phyloP scores from a whole-genome alignment of 331 rosid species.

The Pyracantha coccinea region DNA sequence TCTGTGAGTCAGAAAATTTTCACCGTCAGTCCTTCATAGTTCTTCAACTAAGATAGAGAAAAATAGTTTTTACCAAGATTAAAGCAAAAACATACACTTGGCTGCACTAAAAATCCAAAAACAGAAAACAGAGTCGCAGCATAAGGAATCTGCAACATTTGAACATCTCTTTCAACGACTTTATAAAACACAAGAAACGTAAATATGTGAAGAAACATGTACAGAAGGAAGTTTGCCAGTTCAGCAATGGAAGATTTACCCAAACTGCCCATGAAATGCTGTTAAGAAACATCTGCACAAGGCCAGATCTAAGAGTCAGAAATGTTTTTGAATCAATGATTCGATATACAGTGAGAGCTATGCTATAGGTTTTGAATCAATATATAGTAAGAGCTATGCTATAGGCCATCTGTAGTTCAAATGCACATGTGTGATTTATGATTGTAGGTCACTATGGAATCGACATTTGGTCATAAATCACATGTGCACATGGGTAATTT shows the following conservation, averaged over 20 bases:
- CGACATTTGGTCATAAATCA: background rate
- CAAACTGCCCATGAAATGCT: conserved; percentile 74
- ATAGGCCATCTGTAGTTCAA: background rate
- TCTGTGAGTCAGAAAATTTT: conserved; percentile 22
- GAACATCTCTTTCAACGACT: conserved; percentile 7
- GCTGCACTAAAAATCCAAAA: conserved; percentile 44
- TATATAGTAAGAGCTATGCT: background rate
- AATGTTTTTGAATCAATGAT: background rate
- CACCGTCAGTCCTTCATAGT: background rate
- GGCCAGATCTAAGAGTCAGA: conserved; percentile 12
- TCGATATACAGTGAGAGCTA: too few species aligned
- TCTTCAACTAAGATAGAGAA: background rate
- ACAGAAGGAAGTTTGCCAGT: background rate
- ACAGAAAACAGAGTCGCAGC: conserved; percentile 36
- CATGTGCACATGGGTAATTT: background rate
- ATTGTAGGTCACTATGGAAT: background rate
- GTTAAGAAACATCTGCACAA: conserved; percentile 47
- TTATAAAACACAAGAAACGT: background rate
- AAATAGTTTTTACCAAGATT: background rate
- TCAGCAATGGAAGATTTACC: conserved; percentile 37
- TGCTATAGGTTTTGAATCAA: too few species aligned
- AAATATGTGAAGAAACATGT: background rate
- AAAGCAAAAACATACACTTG: conserved; percentile 44
- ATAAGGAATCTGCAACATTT: conserved; percentile 74
- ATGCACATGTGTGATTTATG: background rate